phyloP scores from a whole-genome alignment of 2,329 filamentous ascomycete species.

The Calonectria pseudoreteaudii region DNA sequence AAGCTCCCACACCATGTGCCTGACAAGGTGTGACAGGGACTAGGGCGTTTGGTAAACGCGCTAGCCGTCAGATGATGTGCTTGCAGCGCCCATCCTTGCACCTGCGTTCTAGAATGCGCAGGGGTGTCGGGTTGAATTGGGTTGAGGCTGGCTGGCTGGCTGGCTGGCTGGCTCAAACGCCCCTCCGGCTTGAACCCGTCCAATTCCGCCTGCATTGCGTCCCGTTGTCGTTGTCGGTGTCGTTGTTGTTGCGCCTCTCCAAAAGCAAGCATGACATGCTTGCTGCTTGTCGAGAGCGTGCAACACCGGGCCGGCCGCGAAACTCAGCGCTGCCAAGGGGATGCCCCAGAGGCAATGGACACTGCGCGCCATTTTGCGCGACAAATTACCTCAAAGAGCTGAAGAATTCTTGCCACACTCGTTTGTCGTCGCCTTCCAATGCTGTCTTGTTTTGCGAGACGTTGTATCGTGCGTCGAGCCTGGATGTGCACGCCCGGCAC shows the following conservation, averaged over 20 bases:
- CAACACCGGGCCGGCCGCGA: constrained; percentile 23
- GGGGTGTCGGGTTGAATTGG: constrained; percentile 7
- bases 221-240: too few species aligned
- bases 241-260: neutral
- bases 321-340: constrained; percentile 19
- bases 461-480: neutral
- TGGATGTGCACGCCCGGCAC: neutral
- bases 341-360: constrained; percentile 1
- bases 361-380: constrained; percentile 18
- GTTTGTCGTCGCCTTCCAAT: neutral
- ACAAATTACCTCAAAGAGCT: constrained; percentile 28
- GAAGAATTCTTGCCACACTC: neutral
- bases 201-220: constrained; percentile 4
- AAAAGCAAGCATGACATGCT: constrained; percentile 1
- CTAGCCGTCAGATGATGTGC: constrained; percentile 29
- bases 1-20: constrained; percentile 18
- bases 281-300: neutral
- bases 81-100: constrained; percentile 19
- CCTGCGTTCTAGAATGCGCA: constrained; percentile 18
- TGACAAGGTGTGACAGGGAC: constrained; percentile 28
- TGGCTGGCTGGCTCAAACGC: constrained; percentile 23
- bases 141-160: constrained; percentile 25
- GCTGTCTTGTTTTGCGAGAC: neutral
- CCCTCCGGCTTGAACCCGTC: constrained; percentile 14
- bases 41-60: constrained; percentile 6